Evolutionary conservation across 2,329 filamentous ascomycete genomes (phyloP).

Genomic region (Trichoderma simmonsii): DNA sequence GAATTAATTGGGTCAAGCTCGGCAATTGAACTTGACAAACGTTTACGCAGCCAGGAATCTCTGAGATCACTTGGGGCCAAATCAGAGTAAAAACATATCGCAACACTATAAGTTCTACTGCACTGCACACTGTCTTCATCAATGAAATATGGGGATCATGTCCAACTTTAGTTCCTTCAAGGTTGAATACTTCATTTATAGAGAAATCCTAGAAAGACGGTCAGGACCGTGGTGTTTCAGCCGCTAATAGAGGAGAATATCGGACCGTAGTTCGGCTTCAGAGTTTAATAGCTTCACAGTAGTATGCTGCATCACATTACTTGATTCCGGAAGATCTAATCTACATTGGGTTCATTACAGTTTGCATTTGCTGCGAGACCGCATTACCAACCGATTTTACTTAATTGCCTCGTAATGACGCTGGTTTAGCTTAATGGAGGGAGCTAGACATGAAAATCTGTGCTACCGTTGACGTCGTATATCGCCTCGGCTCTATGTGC

Average conservation of each 20-base stretch:
- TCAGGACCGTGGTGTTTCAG: not conserved
- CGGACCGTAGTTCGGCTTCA: not conserved
- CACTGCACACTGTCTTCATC: not conserved
- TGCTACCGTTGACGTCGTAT: not conserved
- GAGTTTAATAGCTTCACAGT: not conserved
- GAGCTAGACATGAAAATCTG: not conserved
- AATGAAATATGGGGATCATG: not conserved
- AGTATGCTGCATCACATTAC: not conserved
- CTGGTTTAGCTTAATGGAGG: not conserved
- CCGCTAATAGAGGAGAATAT: not conserved
- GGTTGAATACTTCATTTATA: not conserved
- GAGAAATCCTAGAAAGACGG: not conserved
- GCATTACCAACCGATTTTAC: not conserved
- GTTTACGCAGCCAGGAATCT: not conserved
- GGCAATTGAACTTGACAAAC: not conserved
- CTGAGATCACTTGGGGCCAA: not conserved
- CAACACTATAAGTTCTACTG: not conserved
- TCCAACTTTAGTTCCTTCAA: not conserved
- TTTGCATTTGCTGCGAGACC: not conserved
- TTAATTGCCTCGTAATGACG: not conserved
- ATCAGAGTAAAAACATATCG: not conserved
- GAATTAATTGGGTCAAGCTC: not conserved
- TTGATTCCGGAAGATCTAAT: not conserved
- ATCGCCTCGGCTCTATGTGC: not conserved
- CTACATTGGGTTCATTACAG: not conserved